phyloP scores from a whole-genome alignment of 371 early-diverging fungal genomes.

The Rhizopus delemar region DNA sequence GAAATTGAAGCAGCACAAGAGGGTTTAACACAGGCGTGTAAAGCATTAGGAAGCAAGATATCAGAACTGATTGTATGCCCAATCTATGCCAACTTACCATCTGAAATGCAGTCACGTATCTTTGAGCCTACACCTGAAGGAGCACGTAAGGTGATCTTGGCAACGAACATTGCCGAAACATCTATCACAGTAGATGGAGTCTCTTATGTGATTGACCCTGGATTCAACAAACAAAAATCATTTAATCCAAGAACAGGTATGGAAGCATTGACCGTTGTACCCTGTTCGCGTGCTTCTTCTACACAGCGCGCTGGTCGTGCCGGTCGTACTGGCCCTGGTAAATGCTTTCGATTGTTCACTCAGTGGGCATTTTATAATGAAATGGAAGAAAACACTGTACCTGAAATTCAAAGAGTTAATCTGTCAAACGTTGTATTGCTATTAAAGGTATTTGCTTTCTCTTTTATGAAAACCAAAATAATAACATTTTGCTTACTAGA shows the following conservation, averaged over 20 bases:
- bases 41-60: slow-evolving; percentile 88
- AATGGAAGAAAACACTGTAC: slow-evolving; percentile 90
- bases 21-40: slow-evolving; percentile 74
- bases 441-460: slow-evolving; percentile 68
- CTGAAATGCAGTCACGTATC: slow-evolving; percentile 92
- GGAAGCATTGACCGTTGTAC: slow-evolving; percentile 93
- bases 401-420: slow-evolving; percentile 97
- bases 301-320: slow-evolving; percentile 98
- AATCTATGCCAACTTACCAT: slow-evolving; percentile 93
- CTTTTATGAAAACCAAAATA: background rate
- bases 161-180: slow-evolving; percentile 99
- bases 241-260: slow-evolving; percentile 94
- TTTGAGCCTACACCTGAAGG: slow-evolving; percentile 96
- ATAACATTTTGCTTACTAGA: slow-evolving; percentile 32
- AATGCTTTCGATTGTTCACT: slow-evolving; percentile 98
- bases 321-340: slow-evolving; percentile 96
- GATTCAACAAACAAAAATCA: slow-evolving; percentile 94
- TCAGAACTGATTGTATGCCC: slow-evolving; percentile 91
- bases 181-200: slow-evolving; percentile 98
- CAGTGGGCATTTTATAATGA: slow-evolving; percentile 93
- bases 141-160: slow-evolving; percentile 95
- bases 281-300: slow-evolving; percentile 95
- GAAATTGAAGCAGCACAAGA: slow-evolving; percentile 96
- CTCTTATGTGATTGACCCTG: slow-evolving; percentile 84
- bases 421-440: slow-evolving; percentile 87